Evolutionary conservation across 768 basidiomycete genomes (phyloP).

Genomic region (Calvatia gigantea): DNA sequence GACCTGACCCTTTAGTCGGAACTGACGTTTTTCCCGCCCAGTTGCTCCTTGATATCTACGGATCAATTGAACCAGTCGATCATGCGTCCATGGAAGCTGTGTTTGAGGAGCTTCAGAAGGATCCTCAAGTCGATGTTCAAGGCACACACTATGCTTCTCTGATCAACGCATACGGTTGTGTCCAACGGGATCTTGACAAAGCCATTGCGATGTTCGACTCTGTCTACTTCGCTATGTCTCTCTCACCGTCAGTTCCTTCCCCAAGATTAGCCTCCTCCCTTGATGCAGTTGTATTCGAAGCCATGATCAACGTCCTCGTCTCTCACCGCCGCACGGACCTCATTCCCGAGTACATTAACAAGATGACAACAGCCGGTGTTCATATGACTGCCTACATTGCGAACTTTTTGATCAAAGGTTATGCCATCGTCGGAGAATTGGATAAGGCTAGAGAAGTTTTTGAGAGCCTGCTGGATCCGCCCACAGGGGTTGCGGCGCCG

Average conservation of each 20-base stretch:
- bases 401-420: conserved; percentile 78
- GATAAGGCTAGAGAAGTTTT: conserved; percentile 75
- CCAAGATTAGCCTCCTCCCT: conserved; percentile 52
- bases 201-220: conserved; percentile 78
- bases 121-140: conserved; percentile 39
- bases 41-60: conserved; percentile 89
- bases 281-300: conserved; percentile 88
- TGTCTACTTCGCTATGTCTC: conserved; percentile 41
- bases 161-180: conserved; percentile 87
- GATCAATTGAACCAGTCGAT: conserved; percentile 81
- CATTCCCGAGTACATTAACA: conserved; percentile 60
- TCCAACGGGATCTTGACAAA: conserved; percentile 69
- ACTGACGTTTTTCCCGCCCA: conserved; percentile 22
- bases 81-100: conserved; percentile 64
- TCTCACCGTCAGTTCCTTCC: too few species aligned
- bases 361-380: conserved; percentile 59
- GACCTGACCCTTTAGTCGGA: conserved; percentile 10
- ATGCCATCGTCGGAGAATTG: conserved; percentile 64
- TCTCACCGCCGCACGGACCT: conserved; percentile 77
- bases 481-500: conserved; percentile 80
- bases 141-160: conserved; percentile 69
- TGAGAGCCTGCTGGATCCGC: conserved; percentile 75
- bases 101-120: conserved; percentile 55
- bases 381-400: conserved; percentile 96
- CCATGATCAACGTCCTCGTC: conserved; percentile 83